A percentile compares a stretch with the other conserved stretches of the same genome.
Conservation (phyloP, 73 alveolate species). For the Paramecium sonneborni region DNA sequence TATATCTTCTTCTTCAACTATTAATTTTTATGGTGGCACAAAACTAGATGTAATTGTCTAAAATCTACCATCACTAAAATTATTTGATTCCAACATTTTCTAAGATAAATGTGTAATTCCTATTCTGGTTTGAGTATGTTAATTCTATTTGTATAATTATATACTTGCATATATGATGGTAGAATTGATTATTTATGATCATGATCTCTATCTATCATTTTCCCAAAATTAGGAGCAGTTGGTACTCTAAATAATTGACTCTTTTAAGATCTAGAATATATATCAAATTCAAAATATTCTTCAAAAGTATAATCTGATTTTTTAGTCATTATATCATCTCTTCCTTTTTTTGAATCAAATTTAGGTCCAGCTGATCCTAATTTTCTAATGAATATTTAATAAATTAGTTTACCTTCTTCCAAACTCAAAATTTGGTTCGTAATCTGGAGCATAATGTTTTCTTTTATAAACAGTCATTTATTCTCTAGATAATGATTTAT, state of each 20-base stretch:
- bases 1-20: background rate
- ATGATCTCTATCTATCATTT: slow-evolving; percentile 43
- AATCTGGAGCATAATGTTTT: slow-evolving; percentile 67
- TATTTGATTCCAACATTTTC: slow-evolving; percentile 59
- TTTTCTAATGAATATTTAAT: background rate
- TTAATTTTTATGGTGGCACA: background rate
- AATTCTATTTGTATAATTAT: background rate
- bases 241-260: slow-evolving; percentile 25
- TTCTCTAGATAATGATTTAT: slow-evolving; percentile 58
- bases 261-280: background rate
- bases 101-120: slow-evolving; percentile 23
- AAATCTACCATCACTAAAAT: slow-evolving; percentile 58
- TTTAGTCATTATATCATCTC: slow-evolving; percentile 34
- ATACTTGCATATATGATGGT: slow-evolving; percentile 64
- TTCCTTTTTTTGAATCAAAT: slow-evolving; percentile 6
- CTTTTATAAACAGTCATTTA: slow-evolving; percentile 52
- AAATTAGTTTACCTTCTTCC: background rate
- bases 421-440: slow-evolving; percentile 63
- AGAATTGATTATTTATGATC: slow-evolving; percentile 23
- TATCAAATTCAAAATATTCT: slow-evolving; percentile 50
- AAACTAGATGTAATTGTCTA: slow-evolving; percentile 32
- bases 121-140: slow-evolving; percentile 47
- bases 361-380: slow-evolving; percentile 56
- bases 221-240: slow-evolving; percentile 56
- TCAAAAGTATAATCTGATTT: slow-evolving; percentile 17